Conservation (phyloP, 2,329 filamentous ascomycete genomes). For the Helotiales sp. region DNA sequence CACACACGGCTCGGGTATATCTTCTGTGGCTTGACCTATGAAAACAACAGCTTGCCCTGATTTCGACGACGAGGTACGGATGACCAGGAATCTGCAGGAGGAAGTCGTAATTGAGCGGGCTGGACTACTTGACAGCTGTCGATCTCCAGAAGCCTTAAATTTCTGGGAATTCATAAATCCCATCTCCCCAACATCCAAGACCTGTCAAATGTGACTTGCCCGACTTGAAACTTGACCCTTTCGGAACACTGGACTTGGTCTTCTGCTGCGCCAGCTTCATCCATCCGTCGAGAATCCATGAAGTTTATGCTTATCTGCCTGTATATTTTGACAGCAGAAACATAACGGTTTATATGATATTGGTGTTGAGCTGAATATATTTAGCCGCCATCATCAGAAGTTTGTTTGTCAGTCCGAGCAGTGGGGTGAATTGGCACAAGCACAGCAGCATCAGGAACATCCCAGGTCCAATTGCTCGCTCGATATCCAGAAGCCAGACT, state of each 20-base stretch:
- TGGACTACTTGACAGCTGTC: neutral
- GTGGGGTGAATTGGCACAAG: neutral
- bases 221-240: neutral
- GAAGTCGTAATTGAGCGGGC: neutral
- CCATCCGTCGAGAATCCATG: neutral
- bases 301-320: slow-evolving; percentile 2
- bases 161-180: neutral
- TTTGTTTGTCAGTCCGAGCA: neutral
- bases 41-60: neutral
- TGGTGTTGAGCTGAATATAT: neutral
- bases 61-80: neutral
- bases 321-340: neutral
- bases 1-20: neutral
- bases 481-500: neutral
- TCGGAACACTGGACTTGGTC: neutral
- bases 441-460: neutral
- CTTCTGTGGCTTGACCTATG: neutral
- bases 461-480: neutral
- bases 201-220: neutral
- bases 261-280: neutral
- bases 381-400: neutral
- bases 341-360: neutral
- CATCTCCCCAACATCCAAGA: neutral
- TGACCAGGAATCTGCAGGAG: neutral
- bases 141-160: neutral